Conservation (phyloP, 805 yeast genomes). For the Zygosaccharomyces pseudorouxii region DNA sequence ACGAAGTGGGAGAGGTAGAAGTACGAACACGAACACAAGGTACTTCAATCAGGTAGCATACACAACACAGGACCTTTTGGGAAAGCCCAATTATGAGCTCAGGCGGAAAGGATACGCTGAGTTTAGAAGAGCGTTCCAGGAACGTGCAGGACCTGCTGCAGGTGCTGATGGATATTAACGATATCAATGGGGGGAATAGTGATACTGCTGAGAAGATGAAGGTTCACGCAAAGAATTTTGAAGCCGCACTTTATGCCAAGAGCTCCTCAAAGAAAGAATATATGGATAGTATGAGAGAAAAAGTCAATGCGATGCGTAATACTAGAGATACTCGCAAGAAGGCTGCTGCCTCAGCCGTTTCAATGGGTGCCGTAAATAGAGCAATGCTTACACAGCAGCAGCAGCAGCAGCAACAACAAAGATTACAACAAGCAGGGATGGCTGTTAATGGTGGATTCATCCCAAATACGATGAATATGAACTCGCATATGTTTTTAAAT, state of each 20-base stretch:
- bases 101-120: slow-evolving; percentile 23
- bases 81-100: slow-evolving; percentile 8
- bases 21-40: not conserved
- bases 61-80: not conserved
- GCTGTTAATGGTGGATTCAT: slow-evolving; percentile 17
- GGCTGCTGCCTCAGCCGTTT: slow-evolving; percentile 16
- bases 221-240: slow-evolving; percentile 65
- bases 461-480: slow-evolving; percentile 27
- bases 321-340: slow-evolving; percentile 28
- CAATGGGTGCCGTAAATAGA: slow-evolving; percentile 28
- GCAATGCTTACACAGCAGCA: slow-evolving; percentile 22
- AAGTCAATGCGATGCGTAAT: slow-evolving; percentile 41
- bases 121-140: slow-evolving; percentile 31
- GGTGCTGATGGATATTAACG: slow-evolving; percentile 35
- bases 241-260: slow-evolving; percentile 57
- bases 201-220: slow-evolving; percentile 42
- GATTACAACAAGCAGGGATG: slow-evolving; percentile 27
- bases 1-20: not conserved
- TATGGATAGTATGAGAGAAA: slow-evolving; percentile 44
- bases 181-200: slow-evolving; percentile 34
- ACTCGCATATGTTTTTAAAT: slow-evolving; percentile 38
- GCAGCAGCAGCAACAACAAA: slow-evolving; percentile 29
- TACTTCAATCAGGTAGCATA: not conserved
- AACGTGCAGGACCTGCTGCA: slow-evolving; percentile 33
- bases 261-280: slow-evolving; percentile 57